phyloP scores from a whole-genome alignment of 2,329 filamentous ascomycete genomes.

The Blastomyces emzantsi region DNA sequence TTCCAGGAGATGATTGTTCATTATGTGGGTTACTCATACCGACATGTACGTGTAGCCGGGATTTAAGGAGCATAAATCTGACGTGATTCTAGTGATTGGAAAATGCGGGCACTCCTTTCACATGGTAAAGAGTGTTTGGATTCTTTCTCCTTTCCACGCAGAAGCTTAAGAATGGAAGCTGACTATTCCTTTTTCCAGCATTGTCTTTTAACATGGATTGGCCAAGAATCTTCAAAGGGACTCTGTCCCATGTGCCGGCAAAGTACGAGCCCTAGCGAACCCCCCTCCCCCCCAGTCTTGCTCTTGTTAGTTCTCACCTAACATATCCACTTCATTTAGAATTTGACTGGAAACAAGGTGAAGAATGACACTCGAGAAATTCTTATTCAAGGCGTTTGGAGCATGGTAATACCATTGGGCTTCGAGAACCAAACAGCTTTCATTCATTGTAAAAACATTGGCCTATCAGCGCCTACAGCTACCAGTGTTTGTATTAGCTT shows the following conservation, averaged over 20 bases:
- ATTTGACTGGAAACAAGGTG: conserved; percentile 45
- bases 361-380: conserved; percentile 21
- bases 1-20: conserved; percentile 90
- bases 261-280: conserved; percentile 46
- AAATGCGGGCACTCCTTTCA: conserved; percentile 98
- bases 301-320: conserved; percentile 1
- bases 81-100: conserved; percentile 60
- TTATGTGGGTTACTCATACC: conserved; percentile 53
- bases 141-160: background rate
- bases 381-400: background rate
- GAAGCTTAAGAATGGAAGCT: background rate
- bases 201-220: conserved; percentile 92
- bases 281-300: background rate
- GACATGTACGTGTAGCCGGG: conserved; percentile 2
- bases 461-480: background rate
- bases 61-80: background rate
- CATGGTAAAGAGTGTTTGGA: conserved; percentile 54
- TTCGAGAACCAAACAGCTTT: background rate
- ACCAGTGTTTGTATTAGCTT: background rate
- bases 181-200: conserved; percentile 49
- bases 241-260: conserved; percentile 98
- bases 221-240: conserved; percentile 84
- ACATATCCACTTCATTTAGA: conserved; percentile 29
- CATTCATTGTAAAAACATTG: background rate
- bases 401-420: background rate